These are phyloP conservation scores for Diaporthe aspalathi DNA, from an alignment of 2,329 filamentous ascomycete genomes.

Conservation along the genomic window DNA sequence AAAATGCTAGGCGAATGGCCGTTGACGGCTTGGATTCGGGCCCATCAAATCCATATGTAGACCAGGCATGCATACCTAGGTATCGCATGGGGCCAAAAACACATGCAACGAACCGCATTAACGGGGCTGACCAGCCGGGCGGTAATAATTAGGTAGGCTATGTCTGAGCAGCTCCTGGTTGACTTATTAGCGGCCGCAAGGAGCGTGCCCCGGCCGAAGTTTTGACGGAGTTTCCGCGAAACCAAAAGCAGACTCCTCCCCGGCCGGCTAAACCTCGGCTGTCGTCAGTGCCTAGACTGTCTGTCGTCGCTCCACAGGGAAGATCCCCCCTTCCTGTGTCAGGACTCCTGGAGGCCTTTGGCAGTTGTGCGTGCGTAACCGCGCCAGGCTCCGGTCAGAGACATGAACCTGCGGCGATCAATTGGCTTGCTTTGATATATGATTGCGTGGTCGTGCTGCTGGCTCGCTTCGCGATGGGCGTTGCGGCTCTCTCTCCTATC, in stretches of 20 bases:
- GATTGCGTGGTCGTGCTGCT: background rate
- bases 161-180: no score
- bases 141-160: no score
- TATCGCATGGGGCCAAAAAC: background rate
- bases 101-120: no score
- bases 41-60: background rate
- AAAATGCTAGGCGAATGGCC: background rate
- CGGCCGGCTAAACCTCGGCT: slow-evolving; percentile 22
- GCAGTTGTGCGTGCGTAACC: no score
- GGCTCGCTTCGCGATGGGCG: background rate
- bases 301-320: slow-evolving; percentile 13
- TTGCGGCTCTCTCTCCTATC: background rate
- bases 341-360: background rate
- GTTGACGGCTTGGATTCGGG: background rate
- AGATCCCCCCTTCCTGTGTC: slow-evolving; percentile 1
- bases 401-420: slow-evolving; percentile 5
- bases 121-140: no score
- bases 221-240: slow-evolving; percentile 22
- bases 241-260: background rate
- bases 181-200: background rate
- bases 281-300: background rate
- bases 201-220: slow-evolving; percentile 3
- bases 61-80: background rate
- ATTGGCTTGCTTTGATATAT: no score
- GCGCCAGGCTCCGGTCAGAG: no score